phyloP scores from a whole-genome alignment of 2,329 filamentous ascomycete genomes.

The Fusarium paranaense region DNA sequence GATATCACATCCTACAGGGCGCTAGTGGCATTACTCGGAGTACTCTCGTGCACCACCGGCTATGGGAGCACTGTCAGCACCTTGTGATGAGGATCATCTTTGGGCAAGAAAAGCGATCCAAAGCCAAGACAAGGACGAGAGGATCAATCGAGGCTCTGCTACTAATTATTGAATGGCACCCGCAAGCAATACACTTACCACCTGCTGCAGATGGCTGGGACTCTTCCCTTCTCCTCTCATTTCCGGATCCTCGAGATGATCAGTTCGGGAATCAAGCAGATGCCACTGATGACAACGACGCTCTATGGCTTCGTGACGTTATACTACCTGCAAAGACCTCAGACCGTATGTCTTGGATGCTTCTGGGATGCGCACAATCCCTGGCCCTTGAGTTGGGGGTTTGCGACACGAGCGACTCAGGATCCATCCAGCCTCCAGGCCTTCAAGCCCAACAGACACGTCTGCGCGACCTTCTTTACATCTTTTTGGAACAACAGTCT shows the following conservation, averaged over 20 bases:
- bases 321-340: slow-evolving; percentile 65
- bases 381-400: slow-evolving; percentile 27
- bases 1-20: slow-evolving; percentile 58
- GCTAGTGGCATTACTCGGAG: slow-evolving; percentile 59
- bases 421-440: not conserved
- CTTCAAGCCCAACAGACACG: slow-evolving; percentile 1
- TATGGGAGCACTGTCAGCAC: slow-evolving; percentile 67
- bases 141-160: slow-evolving; percentile 66
- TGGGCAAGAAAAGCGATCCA: slow-evolving; percentile 64
- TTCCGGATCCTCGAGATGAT: slow-evolving; percentile 49
- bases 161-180: slow-evolving; percentile 68
- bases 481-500: slow-evolving; percentile 29
- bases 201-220: slow-evolving; percentile 67
- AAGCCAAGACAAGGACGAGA: slow-evolving; percentile 60
- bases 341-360: slow-evolving; percentile 69
- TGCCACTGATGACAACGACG: not conserved
- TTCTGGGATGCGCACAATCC: slow-evolving; percentile 56
- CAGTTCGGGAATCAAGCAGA: slow-evolving; percentile 26
- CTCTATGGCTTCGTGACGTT: slow-evolving; percentile 62
- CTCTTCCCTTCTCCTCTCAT: slow-evolving; percentile 59
- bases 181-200: slow-evolving; percentile 64
- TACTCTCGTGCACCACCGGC: slow-evolving; percentile 64
- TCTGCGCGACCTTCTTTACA: slow-evolving; percentile 15
- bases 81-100: slow-evolving; percentile 65
- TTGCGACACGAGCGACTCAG: slow-evolving; percentile 11